A percentile compares a stretch with the other conserved stretches of the same genome.
Evolutionary conservation across 2,329 filamentous ascomycete species (phyloP).

Genomic region (Zelopaecilomyces penicillatus): DNA sequence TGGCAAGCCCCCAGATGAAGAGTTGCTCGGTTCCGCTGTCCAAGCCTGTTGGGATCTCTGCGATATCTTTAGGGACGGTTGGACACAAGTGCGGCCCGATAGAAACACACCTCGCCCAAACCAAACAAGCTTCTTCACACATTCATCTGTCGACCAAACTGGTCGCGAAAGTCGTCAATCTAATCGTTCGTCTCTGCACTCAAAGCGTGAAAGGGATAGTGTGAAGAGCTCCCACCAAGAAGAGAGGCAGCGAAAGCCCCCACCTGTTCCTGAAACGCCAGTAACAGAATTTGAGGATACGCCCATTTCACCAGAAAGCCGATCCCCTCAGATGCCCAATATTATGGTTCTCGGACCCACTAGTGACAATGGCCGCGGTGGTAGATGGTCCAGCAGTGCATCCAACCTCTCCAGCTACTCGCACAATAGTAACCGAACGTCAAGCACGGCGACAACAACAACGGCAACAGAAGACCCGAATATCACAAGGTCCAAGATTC

Average conservation of each 20-base stretch:
- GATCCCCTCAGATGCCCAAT: conserved; percentile 68
- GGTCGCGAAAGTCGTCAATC: conserved; percentile 42
- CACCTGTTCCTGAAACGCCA: conserved; percentile 70
- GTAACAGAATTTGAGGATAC: conserved; percentile 94
- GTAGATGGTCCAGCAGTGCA: conserved; percentile 74
- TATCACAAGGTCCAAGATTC: conserved; percentile 65
- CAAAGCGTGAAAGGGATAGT: conserved; percentile 40
- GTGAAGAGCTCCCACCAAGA: conserved; percentile 37
- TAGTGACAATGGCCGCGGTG: conserved; percentile 48
- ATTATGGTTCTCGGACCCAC: conserved; percentile 77
- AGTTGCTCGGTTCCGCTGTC: conserved; percentile 76
- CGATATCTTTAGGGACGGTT: conserved; percentile 85
- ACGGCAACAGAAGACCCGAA: conserved; percentile 66
- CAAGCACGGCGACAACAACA: conserved; percentile 64
- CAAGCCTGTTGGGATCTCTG: conserved; percentile 94
- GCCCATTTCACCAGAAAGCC: conserved; percentile 71
- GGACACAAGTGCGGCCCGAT: conserved; percentile 81
- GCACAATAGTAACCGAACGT: conserved; percentile 56
- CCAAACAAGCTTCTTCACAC: conserved; percentile 61
- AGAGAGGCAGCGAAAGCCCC: conserved; percentile 40
- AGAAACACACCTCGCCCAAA: conserved; percentile 75
- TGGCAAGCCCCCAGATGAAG: conserved; percentile 65
- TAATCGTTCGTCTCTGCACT: conserved; percentile 41
- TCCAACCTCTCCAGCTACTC: conserved; percentile 75
- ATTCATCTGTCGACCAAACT: conserved; percentile 40